Percentiles rank a stretch among this genome's conserved stretches.
Conservation (phyloP, 2,329 filamentous ascomycete genomes). For the Aotearoamyces nothofagi region DNA sequence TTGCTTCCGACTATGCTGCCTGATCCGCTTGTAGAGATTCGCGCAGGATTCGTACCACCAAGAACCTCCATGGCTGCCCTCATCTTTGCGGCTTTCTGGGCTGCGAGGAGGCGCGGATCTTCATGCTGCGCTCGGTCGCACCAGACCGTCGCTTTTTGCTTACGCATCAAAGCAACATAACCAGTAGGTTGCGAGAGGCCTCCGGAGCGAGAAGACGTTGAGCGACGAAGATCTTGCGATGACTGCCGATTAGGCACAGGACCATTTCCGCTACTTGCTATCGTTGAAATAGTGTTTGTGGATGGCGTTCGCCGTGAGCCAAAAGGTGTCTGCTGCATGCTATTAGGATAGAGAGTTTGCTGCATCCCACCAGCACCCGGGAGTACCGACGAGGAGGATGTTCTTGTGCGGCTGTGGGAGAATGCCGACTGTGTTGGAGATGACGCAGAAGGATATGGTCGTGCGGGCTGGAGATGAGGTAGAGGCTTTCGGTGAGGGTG, state of each 20-base stretch:
- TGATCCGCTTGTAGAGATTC: constrained; percentile 22
- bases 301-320: constrained; percentile 42
- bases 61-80: constrained; percentile 73
- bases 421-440: not conserved
- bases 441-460: not conserved
- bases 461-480: not conserved
- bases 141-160: constrained; percentile 97
- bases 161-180: constrained; percentile 90
- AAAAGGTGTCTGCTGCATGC: constrained; percentile 16
- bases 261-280: constrained; percentile 34
- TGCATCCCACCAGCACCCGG: constrained; percentile 10
- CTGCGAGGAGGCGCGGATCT: constrained; percentile 68
- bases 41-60: constrained; percentile 30
- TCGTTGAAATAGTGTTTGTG: constrained; percentile 57
- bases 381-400: constrained; percentile 21
- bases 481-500: not conserved
- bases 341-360: constrained; percentile 15
- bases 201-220: constrained; percentile 65
- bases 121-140: constrained; percentile 88
- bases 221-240: constrained; percentile 54
- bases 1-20: constrained; percentile 20
- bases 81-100: constrained; percentile 77
- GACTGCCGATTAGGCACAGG: constrained; percentile 35
- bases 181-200: constrained; percentile 36
- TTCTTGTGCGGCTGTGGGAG: constrained; percentile 19